Percentiles rank a stretch among this genome's conserved stretches.
phyloP scores from a whole-genome alignment of 2,329 filamentous ascomycete species.

The Diaporthe capsici region DNA sequence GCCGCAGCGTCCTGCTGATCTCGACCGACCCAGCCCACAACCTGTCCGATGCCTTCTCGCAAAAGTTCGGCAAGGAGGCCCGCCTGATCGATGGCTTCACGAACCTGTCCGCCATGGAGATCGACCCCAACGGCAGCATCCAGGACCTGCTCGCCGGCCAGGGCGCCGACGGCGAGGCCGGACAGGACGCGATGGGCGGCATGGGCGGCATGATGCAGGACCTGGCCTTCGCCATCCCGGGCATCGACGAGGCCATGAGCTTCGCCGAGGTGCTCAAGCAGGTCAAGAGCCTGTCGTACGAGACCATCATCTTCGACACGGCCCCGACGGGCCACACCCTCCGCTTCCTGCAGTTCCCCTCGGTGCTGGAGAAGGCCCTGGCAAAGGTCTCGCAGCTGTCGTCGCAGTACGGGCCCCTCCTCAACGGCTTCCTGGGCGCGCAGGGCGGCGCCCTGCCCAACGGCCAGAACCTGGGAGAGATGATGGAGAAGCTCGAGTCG shows the following conservation, averaged over 20 bases:
- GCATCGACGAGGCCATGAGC: slow-evolving; percentile 99
- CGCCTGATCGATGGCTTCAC: slow-evolving; percentile 91
- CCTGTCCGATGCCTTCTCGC: slow-evolving; percentile 95
- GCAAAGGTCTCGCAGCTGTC: slow-evolving; percentile 96
- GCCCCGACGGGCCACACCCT: slow-evolving; percentile 98
- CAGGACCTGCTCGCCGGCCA: slow-evolving; percentile 89
- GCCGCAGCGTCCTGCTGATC: slow-evolving; percentile 96
- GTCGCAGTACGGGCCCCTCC: slow-evolving; percentile 93
- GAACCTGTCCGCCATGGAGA: slow-evolving; percentile 98
- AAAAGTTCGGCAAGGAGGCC: slow-evolving; percentile 99
- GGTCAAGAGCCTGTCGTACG: slow-evolving; percentile 98
- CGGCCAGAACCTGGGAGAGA: slow-evolving; percentile 91
- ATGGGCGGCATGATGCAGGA: slow-evolving; percentile 99
- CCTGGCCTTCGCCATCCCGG: slow-evolving; percentile 95
- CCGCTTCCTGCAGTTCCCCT: slow-evolving; percentile 98
- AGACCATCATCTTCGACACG: slow-evolving; percentile 99
- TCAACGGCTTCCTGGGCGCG: slow-evolving; percentile 91
- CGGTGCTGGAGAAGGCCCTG: slow-evolving; percentile 98
- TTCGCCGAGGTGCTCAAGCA: slow-evolving; percentile 99
- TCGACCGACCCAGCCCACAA: slow-evolving; percentile 99
- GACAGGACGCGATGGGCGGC: slow-evolving; percentile 73
- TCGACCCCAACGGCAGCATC: slow-evolving; percentile 97
- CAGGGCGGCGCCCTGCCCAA: slow-evolving; percentile 82
- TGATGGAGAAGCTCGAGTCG: slow-evolving; percentile 94
- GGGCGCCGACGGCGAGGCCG: slow-evolving; percentile 75